A percentile compares a stretch with the other conserved stretches of the same genome.
Conservation (phyloP, 73 alveolate genomes). For the Paraurostyla sp. region DNA sequence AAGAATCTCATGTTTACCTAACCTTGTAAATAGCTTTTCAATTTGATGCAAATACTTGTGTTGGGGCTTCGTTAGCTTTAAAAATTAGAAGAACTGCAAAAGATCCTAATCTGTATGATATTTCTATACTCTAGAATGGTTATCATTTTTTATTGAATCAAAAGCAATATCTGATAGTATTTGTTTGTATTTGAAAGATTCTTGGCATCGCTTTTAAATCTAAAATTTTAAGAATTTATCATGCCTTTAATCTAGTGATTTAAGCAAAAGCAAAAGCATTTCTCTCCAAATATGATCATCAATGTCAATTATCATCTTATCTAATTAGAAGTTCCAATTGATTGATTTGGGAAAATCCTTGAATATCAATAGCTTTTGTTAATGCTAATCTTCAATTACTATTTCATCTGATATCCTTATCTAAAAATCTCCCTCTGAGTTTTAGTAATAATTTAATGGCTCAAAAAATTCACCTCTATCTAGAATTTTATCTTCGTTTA, state of each 20-base stretch:
- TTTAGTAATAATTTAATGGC: neutral
- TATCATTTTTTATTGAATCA: neutral
- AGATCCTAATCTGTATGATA: neutral
- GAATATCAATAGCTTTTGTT: neutral
- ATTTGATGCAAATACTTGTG: neutral
- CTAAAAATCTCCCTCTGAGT: neutral
- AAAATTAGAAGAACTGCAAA: conserved; percentile 2
- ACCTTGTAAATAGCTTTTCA: neutral
- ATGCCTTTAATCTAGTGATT: conserved; percentile 13
- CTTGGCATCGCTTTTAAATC: conserved; percentile 3
- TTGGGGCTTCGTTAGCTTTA: neutral
- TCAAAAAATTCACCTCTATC: neutral
- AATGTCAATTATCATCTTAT: neutral
- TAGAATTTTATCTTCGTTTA: neutral
- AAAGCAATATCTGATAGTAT: neutral
- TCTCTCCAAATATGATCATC: conserved; percentile 32
- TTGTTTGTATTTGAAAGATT: neutral
- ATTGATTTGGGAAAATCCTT: neutral
- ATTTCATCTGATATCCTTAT: neutral
- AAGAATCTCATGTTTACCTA: neutral
- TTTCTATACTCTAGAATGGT: neutral
- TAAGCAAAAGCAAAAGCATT: neutral
- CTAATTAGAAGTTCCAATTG: neutral
- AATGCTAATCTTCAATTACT: neutral
- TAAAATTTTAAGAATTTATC: conserved; percentile 18